phyloP scores from a whole-genome alignment of 495 filamentous ascomycete species.

The Aspergillus diversus region DNA sequence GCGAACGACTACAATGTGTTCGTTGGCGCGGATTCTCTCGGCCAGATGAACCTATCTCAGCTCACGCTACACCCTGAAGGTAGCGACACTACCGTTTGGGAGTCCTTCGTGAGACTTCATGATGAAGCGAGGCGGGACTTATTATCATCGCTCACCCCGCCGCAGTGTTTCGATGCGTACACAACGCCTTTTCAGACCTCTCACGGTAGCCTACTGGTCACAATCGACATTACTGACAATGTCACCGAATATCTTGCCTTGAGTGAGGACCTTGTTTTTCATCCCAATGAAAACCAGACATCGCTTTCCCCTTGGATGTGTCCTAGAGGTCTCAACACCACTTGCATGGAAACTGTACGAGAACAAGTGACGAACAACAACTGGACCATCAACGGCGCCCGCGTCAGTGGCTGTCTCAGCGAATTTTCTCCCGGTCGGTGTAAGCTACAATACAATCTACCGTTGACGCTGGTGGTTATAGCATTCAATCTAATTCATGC shows the following conservation, averaged over 20 bases:
- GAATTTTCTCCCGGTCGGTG: conserved; percentile 12
- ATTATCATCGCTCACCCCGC: background rate
- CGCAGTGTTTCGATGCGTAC: conserved; percentile 6
- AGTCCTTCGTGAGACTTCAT: background rate
- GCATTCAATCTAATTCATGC: conserved; percentile 16
- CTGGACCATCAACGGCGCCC: conserved; percentile 5
- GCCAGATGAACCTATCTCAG: background rate
- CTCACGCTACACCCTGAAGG: background rate
- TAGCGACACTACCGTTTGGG: background rate
- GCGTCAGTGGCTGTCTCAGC: conserved; percentile 5
- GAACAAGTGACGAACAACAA: background rate
- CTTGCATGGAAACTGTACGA: background rate
- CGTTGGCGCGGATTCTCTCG: conserved; percentile 2
- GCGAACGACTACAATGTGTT: conserved; percentile 11
- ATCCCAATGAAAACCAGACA: background rate
- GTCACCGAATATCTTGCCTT: background rate
- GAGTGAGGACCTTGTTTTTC: background rate
- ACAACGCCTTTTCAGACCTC: background rate
- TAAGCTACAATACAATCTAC: conserved; percentile 20
- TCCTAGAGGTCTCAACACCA: background rate
- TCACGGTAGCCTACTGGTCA: conserved; percentile 2
- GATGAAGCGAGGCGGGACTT: background rate
- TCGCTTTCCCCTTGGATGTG: conserved; percentile 5
- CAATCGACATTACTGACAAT: background rate
- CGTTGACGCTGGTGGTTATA: conserved; percentile 14